Evolutionary conservation across 306 rosid species (phyloP).

Genomic region (Pyrus betulifolia): DNA sequence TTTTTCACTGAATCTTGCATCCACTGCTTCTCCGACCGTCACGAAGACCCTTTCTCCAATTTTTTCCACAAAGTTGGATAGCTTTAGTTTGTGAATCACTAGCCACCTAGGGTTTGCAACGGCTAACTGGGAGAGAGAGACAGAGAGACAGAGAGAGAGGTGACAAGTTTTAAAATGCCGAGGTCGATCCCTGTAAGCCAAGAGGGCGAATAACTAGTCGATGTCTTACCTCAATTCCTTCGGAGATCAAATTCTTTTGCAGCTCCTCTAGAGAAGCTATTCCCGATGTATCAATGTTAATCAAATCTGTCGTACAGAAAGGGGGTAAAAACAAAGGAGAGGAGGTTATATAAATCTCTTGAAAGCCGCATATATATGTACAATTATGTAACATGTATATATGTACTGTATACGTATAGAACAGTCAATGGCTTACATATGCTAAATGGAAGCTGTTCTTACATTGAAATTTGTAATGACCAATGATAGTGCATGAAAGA

Average conservation of each 20-base stretch:
- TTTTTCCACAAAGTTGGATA: constrained; percentile 49
- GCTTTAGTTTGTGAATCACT: constrained; percentile 76
- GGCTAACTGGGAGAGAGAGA: constrained; percentile 35
- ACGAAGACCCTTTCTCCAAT: constrained; percentile 55
- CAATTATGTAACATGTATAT: too few species aligned
- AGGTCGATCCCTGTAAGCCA: neutral
- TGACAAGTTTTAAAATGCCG: neutral
- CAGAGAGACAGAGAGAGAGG: too few species aligned
- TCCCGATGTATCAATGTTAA: constrained; percentile 72
- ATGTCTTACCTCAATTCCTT: constrained; percentile 44
- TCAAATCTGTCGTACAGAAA: constrained; percentile 37
- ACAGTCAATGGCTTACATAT: too few species aligned
- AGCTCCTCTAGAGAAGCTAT: constrained; percentile 59
- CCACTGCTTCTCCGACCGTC: constrained; percentile 79
- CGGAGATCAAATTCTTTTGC: constrained; percentile 39
- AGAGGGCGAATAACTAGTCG: neutral
- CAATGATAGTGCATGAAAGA: too few species aligned
- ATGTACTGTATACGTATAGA: too few species aligned
- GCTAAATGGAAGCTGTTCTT: too few species aligned
- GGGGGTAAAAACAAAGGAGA: neutral
- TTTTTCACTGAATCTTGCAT: constrained; percentile 16
- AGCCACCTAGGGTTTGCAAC: constrained; percentile 75
- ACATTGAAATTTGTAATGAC: too few species aligned
- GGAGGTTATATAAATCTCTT: neutral
- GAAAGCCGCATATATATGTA: neutral